Evolutionary conservation across 2,329 filamentous ascomycete species (phyloP), one percentile per base, ranked within the genome.

Genomic region (Aspergillus intermedius): DNA sequence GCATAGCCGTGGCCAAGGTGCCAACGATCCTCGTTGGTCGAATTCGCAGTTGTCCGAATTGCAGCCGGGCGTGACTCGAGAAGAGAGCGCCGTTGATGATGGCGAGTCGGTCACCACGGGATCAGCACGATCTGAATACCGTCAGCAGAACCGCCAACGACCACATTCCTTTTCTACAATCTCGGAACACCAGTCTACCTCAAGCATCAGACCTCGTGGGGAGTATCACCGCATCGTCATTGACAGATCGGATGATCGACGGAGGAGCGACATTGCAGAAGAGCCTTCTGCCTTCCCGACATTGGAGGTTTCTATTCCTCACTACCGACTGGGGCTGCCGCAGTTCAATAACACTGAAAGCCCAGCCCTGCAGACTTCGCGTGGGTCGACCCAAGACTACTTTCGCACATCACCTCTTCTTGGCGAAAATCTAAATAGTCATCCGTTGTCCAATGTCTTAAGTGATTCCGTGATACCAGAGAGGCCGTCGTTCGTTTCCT

Each of bases 241-340:
- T 60, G 86, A 89, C 45, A 80, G 87, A 53, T 80, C 87, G 8
- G 76, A 77, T 41, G 79, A 80, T 25, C 77, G 81, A 46, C 79
- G 83, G 22, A 85, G 78, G 62, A 85, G 82, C 4, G 77, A 81
- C 53, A 82, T 85, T 61, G 80, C 81, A 57, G 61, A 56, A 55
- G 68, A 43, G 22, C 21, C 21, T 25, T 19, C 17, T 40, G 37
- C 69, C n/a, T 64, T 74, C 35, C 82, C 81, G 10, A 71, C 82
- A 32, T 74, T 94, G 45, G 81, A 90, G 57, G 79, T 91, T 40
- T 77, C 83, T 19, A 95, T 95, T 45, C 90, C 91, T 32, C 85
- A 87, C 49, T 94, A 91, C 76, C 84, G 84, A 55, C 74, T 96
- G 49, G 91, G 90, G 10, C 87, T 85, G 1, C 88, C 89, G 15